These are phyloP conservation scores for Gypsophila paniculata DNA, from an alignment of 179 eudicot genomes.

Conservation along the genomic window DNA sequence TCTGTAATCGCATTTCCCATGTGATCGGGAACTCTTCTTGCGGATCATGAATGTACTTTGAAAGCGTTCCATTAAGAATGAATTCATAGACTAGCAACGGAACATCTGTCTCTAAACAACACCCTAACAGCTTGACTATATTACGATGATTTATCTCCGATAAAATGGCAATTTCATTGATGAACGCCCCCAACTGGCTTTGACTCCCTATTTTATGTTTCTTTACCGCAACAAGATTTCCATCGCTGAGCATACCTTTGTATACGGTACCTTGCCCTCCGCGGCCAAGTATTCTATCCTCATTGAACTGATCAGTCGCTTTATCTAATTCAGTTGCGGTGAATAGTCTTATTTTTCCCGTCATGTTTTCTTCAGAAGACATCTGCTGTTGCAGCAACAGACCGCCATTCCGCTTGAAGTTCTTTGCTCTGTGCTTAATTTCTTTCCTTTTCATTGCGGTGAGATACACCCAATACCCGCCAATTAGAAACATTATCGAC, in stretches of 20 bases:
- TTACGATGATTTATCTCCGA: conserved; percentile 45
- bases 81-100: conserved; percentile 54
- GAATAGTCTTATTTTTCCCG: conserved; percentile 36
- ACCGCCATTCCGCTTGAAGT: conserved; percentile 46
- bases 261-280: conserved; percentile 51
- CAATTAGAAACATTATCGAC: conserved; percentile 10
- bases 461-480: conserved; percentile 20
- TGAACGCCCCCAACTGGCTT: conserved; percentile 36
- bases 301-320: conserved; percentile 44
- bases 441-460: conserved; percentile 21
- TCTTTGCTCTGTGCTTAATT: conserved; percentile 25
- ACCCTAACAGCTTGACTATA: conserved; percentile 42
- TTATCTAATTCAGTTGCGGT: conserved; percentile 34
- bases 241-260: conserved; percentile 43
- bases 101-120: conserved; percentile 49
- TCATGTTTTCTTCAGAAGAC: conserved; percentile 28
- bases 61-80: conserved; percentile 37
- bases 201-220: conserved; percentile 38
- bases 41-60: conserved; percentile 32
- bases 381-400: conserved; percentile 31
- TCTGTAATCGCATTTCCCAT: conserved; percentile 38
- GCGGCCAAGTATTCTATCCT: conserved; percentile 39
- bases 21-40: conserved; percentile 31
- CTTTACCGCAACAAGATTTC: conserved; percentile 41
- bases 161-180: conserved; percentile 47